Percentiles rank a stretch among this genome's conserved stretches.
phyloP scores from a whole-genome alignment of 257 asterid genomes.

The Solanum peruvianum region DNA sequence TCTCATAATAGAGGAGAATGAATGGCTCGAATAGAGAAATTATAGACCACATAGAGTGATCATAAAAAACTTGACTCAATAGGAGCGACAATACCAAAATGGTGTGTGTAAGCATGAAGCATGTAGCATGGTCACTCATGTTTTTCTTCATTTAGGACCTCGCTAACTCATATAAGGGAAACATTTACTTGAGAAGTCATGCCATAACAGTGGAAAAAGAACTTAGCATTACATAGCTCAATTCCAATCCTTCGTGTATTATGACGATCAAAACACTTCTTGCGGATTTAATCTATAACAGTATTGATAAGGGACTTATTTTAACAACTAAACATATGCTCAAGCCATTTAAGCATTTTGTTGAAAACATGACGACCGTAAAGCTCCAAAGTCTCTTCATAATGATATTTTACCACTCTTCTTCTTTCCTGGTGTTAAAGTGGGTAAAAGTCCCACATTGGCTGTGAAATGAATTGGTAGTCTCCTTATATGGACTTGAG shows the following conservation, averaged over 20 bases:
- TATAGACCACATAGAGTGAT: too few relatives aligned
- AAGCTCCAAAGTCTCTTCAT: background rate
- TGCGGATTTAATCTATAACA: background rate
- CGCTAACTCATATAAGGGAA: background rate
- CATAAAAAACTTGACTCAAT: background rate
- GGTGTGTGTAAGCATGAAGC: background rate
- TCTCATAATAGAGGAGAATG: background rate
- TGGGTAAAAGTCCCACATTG: too few relatives aligned
- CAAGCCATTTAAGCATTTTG: background rate
- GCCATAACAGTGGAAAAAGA: background rate
- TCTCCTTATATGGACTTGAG: too few relatives aligned
- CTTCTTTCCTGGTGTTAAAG: background rate
- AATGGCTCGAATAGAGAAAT: background rate
- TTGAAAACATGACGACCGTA: background rate
- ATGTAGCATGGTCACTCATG: background rate
- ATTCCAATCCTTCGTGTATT: background rate
- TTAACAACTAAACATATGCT: background rate
- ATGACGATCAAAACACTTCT: background rate
- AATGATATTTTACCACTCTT: background rate
- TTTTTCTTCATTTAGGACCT: background rate
- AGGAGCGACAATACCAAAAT: background rate
- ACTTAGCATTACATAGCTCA: background rate
- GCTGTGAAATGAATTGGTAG: too few relatives aligned
- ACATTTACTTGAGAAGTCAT: background rate
- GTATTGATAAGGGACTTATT: background rate